Evolutionary conservation across 345 rosid genomes (phyloP).

Genomic region (Linum tenue): DNA sequence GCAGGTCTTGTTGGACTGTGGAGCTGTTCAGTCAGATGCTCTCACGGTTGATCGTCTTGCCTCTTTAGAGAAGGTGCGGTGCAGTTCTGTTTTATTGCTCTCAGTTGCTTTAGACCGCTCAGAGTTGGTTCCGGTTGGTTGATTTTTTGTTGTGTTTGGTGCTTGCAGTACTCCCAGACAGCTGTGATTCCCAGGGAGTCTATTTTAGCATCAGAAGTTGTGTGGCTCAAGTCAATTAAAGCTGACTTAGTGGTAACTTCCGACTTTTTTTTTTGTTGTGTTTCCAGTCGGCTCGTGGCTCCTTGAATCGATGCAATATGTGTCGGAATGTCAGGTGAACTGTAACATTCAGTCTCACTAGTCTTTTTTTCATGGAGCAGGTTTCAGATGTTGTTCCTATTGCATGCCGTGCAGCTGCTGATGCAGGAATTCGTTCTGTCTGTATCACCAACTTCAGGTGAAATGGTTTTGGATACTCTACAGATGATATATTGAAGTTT

Average conservation of each 20-base stretch:
- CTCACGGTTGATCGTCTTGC: constrained; percentile 98
- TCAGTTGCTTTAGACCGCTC: not conserved
- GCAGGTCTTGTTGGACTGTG: constrained; percentile 88
- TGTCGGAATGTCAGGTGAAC: not conserved
- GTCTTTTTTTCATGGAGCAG: constrained; percentile 25
- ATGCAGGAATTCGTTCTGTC: constrained; percentile 95
- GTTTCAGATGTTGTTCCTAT: constrained; percentile 97
- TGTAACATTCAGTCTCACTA: not conserved
- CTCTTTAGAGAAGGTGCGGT: constrained; percentile 71
- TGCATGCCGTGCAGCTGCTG: constrained; percentile 96
- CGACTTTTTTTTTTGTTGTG: too few relatives aligned
- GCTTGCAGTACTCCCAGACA: constrained; percentile 76
- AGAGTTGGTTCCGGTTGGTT: not conserved
- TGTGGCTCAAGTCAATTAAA: constrained; percentile 85
- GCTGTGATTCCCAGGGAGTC: constrained; percentile 85
- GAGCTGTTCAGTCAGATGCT: constrained; percentile 98
- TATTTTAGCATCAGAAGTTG: constrained; percentile 66
- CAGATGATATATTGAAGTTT: too few relatives aligned
- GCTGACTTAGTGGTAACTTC: constrained; percentile 79
- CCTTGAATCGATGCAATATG: too few relatives aligned
- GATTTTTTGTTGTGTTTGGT: not conserved
- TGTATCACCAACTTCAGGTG: constrained; percentile 98
- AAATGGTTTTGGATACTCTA: not conserved
- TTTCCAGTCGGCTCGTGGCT: too few relatives aligned
- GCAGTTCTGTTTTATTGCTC: not conserved